phyloP scores from a whole-genome alignment of 2,329 filamentous ascomycete genomes.

The Bipolaris victoriae region DNA sequence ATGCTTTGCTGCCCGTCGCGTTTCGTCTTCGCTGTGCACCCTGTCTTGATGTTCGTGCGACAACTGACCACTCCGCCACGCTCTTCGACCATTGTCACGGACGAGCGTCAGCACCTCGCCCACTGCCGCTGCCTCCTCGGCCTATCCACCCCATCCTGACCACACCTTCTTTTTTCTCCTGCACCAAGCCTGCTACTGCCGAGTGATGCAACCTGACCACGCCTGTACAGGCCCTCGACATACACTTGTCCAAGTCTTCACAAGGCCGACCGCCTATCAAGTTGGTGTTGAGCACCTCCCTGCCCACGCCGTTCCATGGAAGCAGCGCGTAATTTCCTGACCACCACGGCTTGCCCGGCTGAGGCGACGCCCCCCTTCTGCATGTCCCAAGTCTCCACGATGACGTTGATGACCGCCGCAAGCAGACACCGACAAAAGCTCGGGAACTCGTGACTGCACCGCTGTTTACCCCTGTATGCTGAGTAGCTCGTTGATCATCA shows the following conservation, averaged over 20 bases:
- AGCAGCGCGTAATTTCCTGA: conserved; percentile 5
- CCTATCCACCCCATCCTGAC: conserved; percentile 2
- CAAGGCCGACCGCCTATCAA: background rate
- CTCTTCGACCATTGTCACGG: background rate
- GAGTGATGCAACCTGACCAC: background rate
- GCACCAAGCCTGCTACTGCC: background rate
- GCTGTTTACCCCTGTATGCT: background rate
- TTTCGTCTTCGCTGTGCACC: background rate
- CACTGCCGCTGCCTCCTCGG: conserved; percentile 7
- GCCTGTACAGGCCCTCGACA: background rate
- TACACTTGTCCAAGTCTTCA: background rate
- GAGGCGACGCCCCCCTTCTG: conserved; percentile 3
- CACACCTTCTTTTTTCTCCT: background rate
- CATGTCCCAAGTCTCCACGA: background rate
- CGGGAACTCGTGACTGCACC: background rate
- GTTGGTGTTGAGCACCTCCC: conserved; percentile 3
- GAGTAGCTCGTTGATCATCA: background rate
- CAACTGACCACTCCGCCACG: conserved; percentile 1
- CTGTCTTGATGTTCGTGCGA: conserved; percentile 6
- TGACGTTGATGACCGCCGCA: background rate
- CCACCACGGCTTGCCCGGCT: background rate
- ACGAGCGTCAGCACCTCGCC: conserved; percentile 7
- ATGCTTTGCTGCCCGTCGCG: background rate
- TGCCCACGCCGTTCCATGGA: background rate
- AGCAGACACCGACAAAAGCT: background rate